Conservation (phyloP, 2,329 filamentous ascomycete species). For the Pyrenochaeta sp. region DNA sequence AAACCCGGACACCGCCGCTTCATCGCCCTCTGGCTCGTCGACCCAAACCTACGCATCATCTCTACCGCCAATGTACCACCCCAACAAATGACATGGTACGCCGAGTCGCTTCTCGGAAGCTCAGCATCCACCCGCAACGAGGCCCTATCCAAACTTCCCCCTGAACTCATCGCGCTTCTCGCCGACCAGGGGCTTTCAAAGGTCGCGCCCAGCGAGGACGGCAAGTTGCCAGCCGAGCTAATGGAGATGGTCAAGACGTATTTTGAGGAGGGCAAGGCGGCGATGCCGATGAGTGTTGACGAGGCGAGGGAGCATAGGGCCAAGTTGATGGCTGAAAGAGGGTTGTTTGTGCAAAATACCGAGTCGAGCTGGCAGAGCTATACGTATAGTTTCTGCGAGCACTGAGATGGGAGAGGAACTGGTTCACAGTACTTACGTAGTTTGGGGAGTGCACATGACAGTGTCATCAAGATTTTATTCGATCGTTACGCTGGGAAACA, state of each 20-base stretch:
- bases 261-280: conserved; percentile 4
- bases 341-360: not conserved
- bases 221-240: conserved; percentile 22
- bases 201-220: not conserved
- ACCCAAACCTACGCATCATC: conserved; percentile 61
- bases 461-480: too few relatives aligned
- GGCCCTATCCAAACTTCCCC: conserved; percentile 17
- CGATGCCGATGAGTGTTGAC: conserved; percentile 21
- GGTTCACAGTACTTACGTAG: too few relatives aligned
- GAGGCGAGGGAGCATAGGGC: conserved; percentile 24
- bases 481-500: too few relatives aligned
- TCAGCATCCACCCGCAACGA: not conserved
- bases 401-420: too few relatives aligned
- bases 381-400: conserved; percentile 17
- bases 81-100: conserved; percentile 59
- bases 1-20: conserved; percentile 65
- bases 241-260: conserved; percentile 18
- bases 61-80: conserved; percentile 61
- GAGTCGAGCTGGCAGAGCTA: conserved; percentile 11
- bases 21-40: conserved; percentile 66
- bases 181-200: conserved; percentile 7
- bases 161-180: conserved; percentile 21
- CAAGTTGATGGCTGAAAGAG: conserved; percentile 16
- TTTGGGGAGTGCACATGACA: too few relatives aligned
- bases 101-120: conserved; percentile 16